Conservation (phyloP, 2,329 filamentous ascomycete genomes). For the Zymoseptoria ardabiliae region DNA sequence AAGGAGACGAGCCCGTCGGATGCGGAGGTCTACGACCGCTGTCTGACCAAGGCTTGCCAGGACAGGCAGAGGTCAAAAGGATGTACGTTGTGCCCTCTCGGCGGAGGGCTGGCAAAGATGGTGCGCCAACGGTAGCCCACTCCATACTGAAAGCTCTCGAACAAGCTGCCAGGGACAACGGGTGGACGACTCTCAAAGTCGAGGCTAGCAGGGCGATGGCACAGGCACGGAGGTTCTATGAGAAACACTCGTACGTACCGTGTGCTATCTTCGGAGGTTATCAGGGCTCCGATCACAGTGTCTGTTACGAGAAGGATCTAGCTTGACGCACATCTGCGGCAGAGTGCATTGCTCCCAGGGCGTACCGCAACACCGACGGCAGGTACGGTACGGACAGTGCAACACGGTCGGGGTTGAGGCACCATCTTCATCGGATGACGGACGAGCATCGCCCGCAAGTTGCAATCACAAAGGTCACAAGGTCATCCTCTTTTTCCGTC, state of each 20-base stretch:
- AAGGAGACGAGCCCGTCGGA: not conserved
- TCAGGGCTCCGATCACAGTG: not conserved
- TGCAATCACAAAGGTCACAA: not conserved
- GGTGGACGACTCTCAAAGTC: not conserved
- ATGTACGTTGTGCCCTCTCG: slow-evolving; percentile 4
- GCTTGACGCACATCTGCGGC: not conserved
- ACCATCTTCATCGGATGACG: too few relatives aligned
- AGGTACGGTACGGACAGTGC: too few relatives aligned
- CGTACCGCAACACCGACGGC: too few relatives aligned
- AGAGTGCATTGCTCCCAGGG: too few relatives aligned
- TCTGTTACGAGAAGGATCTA: not conserved
- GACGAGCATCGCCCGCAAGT: too few relatives aligned
- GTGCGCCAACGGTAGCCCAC: not conserved
- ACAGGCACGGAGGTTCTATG: not conserved
- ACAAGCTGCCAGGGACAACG: not conserved
- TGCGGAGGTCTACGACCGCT: slow-evolving; percentile 2
- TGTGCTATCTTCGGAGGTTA: not conserved
- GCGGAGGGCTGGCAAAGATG: not conserved
- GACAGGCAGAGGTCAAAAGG: slow-evolving; percentile 1
- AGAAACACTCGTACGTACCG: not conserved
- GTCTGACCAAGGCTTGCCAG: not conserved
- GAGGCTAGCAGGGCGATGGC: slow-evolving; percentile 1
- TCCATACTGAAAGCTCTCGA: not conserved
- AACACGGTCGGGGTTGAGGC: too few relatives aligned
- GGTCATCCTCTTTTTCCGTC: not conserved